Base-by-base conservation (phyloP, 106 monocot species). In the Platanthera guangdongensis region DNA sequence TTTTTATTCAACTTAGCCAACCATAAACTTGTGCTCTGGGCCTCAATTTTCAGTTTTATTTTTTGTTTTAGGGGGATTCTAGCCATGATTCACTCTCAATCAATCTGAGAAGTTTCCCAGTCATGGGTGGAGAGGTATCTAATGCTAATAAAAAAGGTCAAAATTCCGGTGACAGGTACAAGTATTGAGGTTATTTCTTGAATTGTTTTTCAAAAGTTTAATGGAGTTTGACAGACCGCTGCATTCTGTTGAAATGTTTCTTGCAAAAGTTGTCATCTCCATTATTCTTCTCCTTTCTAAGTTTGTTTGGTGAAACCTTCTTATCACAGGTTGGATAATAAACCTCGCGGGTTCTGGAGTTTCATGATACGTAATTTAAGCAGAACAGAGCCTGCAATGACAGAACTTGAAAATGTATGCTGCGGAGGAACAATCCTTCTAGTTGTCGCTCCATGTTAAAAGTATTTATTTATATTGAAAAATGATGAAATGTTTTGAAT, bases 341-440 rank as follows among this genome's bases (percentile, higher is more conserved):
- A 90, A 74, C 80, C 73, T 54, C 86, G 71, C 71, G 81, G 84
- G 54, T 88, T 97, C 62, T 94, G 91, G 97, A 87, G 76, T 75
- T 94, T 86, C 82, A 78, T 93, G 79, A 86, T 83, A 51, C 68
- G 49, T n/a, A 87, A 72, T 74, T 81, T 87, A 49, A 88, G 51
- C n/a, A 85, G 50, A 73, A 90, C 82, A 50, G 86, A 83, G 10
- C 53, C 74, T 75, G 70, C 47, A 46, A 15, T 69, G 19, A 77
- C 82, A 52, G 72, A 49, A 28, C 28, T 57, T 45, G 81, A 75
- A 79, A 80, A 83, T 80, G 92, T 95, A 90, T 82, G 28, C 49
- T 75, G 15, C 12, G 14, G 2, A 57, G 32, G 73, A 9, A 15
- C 60, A 63, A 14, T 30, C 76, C 45, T 4, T 45, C 22, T n/a